A percentile compares a stretch with the other conserved stretches of the same genome.
These are phyloP conservation scores for Hypoxylon fuscum DNA, from an alignment of 495 filamentous ascomycete species.

Conservation along the genomic window DNA sequence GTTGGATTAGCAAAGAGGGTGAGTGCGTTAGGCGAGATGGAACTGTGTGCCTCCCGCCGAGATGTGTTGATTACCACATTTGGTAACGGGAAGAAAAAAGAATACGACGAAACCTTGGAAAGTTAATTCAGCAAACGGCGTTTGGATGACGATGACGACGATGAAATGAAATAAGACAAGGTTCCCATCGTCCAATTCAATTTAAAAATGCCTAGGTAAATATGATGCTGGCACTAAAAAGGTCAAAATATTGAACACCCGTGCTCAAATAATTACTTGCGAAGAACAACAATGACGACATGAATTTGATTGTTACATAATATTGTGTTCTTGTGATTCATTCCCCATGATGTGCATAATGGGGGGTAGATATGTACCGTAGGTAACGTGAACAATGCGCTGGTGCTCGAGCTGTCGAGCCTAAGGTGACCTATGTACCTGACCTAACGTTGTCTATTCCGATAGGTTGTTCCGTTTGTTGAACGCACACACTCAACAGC, in stretches of 20 bases:
- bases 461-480: conserved; percentile 29
- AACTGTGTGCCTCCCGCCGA: conserved; percentile 10
- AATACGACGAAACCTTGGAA: conserved; percentile 29
- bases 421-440: conserved; percentile 1
- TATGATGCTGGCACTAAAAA: neutral
- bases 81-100: neutral
- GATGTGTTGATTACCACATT: neutral
- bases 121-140: conserved; percentile 8
- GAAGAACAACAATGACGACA: conserved; percentile 36
- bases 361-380: neutral
- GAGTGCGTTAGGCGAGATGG: too few species aligned
- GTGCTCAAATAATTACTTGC: conserved; percentile 11
- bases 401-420: too few species aligned
- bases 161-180: conserved; percentile 15
- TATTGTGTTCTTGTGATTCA: neutral
- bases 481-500: conserved; percentile 15
- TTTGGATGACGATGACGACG: conserved; percentile 31
- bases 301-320: conserved; percentile 3
- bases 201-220: too few species aligned
- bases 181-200: neutral
- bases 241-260: neutral
- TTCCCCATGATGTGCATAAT: neutral
- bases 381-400: neutral
- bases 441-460: neutral
- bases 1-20: too few species aligned